phyloP scores from a whole-genome alignment of 768 basidiomycete genomes.

The Lactarius evosmus region DNA sequence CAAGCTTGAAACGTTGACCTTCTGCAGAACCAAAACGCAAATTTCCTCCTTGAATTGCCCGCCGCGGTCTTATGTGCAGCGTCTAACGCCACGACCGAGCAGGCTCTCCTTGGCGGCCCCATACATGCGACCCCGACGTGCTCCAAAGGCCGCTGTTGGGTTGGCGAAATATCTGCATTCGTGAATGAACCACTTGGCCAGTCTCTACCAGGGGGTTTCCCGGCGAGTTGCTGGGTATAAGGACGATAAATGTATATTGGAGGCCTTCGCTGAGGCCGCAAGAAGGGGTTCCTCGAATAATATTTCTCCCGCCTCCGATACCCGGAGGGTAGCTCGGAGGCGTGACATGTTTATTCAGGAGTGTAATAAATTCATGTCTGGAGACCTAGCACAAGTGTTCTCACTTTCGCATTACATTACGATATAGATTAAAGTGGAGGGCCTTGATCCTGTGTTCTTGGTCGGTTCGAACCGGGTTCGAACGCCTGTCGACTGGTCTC shows the following conservation, averaged over 20 bases:
- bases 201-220: conserved; percentile 45
- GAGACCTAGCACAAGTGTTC: neutral
- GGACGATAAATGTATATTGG: conserved; percentile 41
- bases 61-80: conserved; percentile 29
- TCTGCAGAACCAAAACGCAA: neutral
- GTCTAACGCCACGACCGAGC: conserved; percentile 43
- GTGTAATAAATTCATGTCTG: neutral
- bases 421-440: neutral
- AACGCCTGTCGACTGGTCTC: conserved; percentile 3
- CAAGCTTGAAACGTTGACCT: conserved; percentile 1
- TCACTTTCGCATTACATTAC: conserved; percentile 1
- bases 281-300: conserved; percentile 28
- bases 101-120: conserved; percentile 41
- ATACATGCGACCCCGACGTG: conserved; percentile 45
- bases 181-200: conserved; percentile 40
- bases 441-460: neutral
- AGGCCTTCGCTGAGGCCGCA: conserved; percentile 48
- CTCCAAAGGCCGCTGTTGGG: conserved; percentile 63
- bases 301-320: neutral
- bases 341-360: neutral
- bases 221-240: conserved; percentile 38
- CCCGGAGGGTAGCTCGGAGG: neutral
- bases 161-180: conserved; percentile 56
- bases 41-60: neutral
- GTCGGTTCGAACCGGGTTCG: conserved; percentile 20